These are phyloP conservation scores for Lanmaoa rubissima DNA, from an alignment of 768 basidiomycete species.

Conservation along the genomic window DNA sequence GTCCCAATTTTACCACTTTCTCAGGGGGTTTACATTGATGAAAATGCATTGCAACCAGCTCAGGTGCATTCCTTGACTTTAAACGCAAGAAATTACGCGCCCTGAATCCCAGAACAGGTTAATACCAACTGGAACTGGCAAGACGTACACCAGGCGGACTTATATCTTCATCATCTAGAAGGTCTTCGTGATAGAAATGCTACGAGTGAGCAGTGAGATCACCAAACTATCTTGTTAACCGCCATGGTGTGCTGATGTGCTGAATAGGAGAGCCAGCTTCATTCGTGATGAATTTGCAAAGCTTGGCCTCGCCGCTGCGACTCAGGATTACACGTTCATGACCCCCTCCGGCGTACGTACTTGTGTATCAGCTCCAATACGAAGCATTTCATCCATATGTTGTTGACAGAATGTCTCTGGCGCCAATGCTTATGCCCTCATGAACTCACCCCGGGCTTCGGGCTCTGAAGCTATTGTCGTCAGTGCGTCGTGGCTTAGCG, in stretches of 20 bases:
- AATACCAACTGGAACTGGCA: conserved; percentile 91
- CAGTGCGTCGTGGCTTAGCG: conserved; percentile 86
- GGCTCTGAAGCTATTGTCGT: conserved; percentile 92
- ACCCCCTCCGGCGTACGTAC: conserved; percentile 47
- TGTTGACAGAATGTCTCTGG: conserved; percentile 52
- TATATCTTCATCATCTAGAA: conserved; percentile 72
- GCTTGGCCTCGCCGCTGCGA: conserved; percentile 68
- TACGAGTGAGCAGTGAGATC: conserved; percentile 67
- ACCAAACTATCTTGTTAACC: neutral
- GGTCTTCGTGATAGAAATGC: conserved; percentile 58
- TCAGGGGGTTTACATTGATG: conserved; percentile 80
- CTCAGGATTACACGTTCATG: conserved; percentile 63
- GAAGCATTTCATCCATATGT: neutral
- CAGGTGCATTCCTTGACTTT: conserved; percentile 52
- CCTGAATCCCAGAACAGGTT: conserved; percentile 52
- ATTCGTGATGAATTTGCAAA: conserved; percentile 65
- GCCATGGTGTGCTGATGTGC: neutral
- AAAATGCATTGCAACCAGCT: conserved; percentile 92
- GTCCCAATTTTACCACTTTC: conserved; percentile 69
- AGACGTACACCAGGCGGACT: conserved; percentile 84
- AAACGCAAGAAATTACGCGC: neutral
- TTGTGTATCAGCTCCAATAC: neutral
- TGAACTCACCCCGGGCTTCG: conserved; percentile 85
- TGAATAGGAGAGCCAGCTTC: conserved; percentile 60
- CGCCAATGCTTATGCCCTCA: conserved; percentile 78